Conservation (phyloP, 371 early-diverging fungal species). For the Fennellomyces sp. region DNA sequence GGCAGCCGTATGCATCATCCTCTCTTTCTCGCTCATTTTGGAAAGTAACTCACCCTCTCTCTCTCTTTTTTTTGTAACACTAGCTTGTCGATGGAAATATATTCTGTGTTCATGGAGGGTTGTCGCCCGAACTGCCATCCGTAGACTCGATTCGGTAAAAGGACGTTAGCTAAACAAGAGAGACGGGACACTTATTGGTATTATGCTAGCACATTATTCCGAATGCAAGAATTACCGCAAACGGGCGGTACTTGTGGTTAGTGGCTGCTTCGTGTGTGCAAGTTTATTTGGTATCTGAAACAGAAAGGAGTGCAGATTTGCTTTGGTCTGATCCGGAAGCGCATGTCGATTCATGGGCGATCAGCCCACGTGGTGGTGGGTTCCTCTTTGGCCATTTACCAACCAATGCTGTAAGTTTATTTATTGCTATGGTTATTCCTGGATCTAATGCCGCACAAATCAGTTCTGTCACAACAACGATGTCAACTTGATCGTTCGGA, state of each 20-base stretch:
- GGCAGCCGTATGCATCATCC: slow-evolving; percentile 76
- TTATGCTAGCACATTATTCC: slow-evolving; percentile 42
- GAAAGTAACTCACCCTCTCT: not conserved
- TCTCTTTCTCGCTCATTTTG: not conserved
- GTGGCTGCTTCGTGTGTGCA: not conserved
- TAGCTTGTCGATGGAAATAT: slow-evolving; percentile 55
- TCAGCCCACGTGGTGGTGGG: slow-evolving; percentile 98
- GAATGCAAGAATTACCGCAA: slow-evolving; percentile 56
- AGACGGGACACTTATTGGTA: not conserved
- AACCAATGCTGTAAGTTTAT: slow-evolving; percentile 65
- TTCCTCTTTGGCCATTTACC: slow-evolving; percentile 97
- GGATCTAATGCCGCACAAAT: not conserved
- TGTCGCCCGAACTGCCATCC: slow-evolving; percentile 89
- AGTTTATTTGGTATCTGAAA: too few relatives aligned
- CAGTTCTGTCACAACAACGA: slow-evolving; percentile 97
- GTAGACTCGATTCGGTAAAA: slow-evolving; percentile 51
- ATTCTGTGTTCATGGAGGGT: slow-evolving; percentile 98
- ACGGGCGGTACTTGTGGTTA: slow-evolving; percentile 54
- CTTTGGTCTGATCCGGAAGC: slow-evolving; percentile 99
- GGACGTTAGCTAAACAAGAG: not conserved
- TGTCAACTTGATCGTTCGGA: slow-evolving; percentile 91
- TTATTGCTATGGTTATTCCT: not conserved
- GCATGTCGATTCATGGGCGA: slow-evolving; percentile 96
- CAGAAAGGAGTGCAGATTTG: slow-evolving; percentile 65
- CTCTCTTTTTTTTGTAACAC: not conserved